Evolutionary conservation across 2,329 filamentous ascomycete genomes (phyloP), one percentile per base, ranked within the genome.

Genomic region (Raffaelea arxii): DNA sequence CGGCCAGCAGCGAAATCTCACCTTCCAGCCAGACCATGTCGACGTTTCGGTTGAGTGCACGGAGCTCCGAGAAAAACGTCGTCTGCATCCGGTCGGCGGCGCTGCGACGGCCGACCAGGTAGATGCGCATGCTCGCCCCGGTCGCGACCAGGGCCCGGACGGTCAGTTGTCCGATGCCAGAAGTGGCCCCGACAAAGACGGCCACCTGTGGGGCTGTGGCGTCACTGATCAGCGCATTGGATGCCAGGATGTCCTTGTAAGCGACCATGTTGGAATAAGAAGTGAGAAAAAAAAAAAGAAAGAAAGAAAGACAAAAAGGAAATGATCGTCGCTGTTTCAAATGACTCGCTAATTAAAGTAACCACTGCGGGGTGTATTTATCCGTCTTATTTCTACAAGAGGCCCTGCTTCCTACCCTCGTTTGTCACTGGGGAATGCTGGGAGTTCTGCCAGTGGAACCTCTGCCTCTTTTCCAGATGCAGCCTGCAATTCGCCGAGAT

Each of bases 101-200:
- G n/a, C 56, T 56, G 44, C 59, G 59, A 44, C 70, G 67, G 1
- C 69, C 70, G 44, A 72, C 50, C 0, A 72, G 43, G 51, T 72
- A 72, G 51, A 66, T 62, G 46, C 59, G 61, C n/a, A 62, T 25
- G 48, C 56, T 60, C 0, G 57, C 50, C 3, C 64, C 65, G 0
- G 61, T 63, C 1, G 52, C 54, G 43, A 65, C 61, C 1, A 72
- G 49, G 16, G 61, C 65, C 25, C 46, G 49, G 10, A 71, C 32
- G 0, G 69, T 71, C 39, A 59, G 39, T 40, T 66, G 62, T 9
- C 70, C 70, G 47, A 73, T 67, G 41, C 70, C 70, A 3, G 67
- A 66, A 2, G 70, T 73, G 11, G 63, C 70, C 30, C 69, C 68
- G 5, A 65, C 63, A 49, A 72, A 71, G 50, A 72, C 61, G 46